Base-by-base conservation (phyloP, 2,329 filamentous ascomycete species). In the Ophiosphaerella narmari region DNA sequence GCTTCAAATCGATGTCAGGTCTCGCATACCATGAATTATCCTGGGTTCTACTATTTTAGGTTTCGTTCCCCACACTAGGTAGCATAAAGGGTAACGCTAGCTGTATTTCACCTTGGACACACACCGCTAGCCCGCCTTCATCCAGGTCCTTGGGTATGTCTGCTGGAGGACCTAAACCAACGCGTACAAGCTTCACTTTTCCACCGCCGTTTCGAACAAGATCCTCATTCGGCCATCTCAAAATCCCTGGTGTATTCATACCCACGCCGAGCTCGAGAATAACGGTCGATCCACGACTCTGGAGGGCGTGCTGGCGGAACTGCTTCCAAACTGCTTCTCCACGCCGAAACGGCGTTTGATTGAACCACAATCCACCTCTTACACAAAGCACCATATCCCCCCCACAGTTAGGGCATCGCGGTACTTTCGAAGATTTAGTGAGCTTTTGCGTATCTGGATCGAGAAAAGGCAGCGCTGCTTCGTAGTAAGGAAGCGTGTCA, bases 351-450 rank as follows among this genome's bases (percentile, higher is more conserved):
- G 65, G 66, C 7, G 33, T 46, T 4, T 66, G 57, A 21, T 67
- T 70, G 39, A 69, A 70, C 54, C 59, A 69, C 2, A 46, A 24
- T 7, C 61, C 66, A 7, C 59, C 65, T 21, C 64, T 54, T 0
- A 70, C 67, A 43, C 67, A 70, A 9, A 67, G 50, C 40, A 60
- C 62, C 57, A 68, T 56, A 11, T 59, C 54, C 1, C 64, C 64
- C 0, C 56, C 60, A 23, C 67, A 70, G 33, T 54, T 55, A 16
- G 32, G n/a, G 24, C 67, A 70, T 13, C 14, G 34, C 1, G 67
- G 67, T 1, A 69, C 46, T 21, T 53, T 62, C 2, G 46, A 48
- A 4, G 50, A n/a, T 36, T 66, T 56, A 1, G 48, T 59, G 5
- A 67, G 43, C 7, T 46, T 43, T 35, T 69, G 65, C 12, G 60